A percentile compares a stretch with the other conserved stretches of the same genome.
Evolutionary conservation across 306 rosid genomes (phyloP).

Genomic region (Castanea sativa): DNA sequence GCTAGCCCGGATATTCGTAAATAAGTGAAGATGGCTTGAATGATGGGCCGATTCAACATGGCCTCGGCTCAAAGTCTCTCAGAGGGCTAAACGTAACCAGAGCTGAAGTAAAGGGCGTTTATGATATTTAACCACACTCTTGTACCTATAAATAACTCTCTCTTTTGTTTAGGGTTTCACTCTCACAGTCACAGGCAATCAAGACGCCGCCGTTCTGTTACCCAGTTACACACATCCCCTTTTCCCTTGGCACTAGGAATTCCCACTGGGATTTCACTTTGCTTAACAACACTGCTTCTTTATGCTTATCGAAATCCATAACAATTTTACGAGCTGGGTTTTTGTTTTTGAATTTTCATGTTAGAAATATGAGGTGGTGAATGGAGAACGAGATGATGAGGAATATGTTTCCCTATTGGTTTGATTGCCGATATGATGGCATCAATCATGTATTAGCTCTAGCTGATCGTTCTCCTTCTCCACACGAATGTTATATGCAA

Average conservation of each 20-base stretch:
- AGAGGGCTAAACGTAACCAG: too few species aligned
- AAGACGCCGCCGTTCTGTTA: background rate
- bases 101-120: background rate
- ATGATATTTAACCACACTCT: background rate
- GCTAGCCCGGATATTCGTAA: too few species aligned
- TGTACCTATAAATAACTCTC: background rate
- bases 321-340: too few species aligned
- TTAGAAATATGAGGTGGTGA: background rate
- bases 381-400: constrained; percentile 41
- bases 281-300: background rate
- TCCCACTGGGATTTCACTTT: background rate
- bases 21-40: too few species aligned
- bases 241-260: too few species aligned
- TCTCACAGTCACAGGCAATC: too few species aligned
- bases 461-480: constrained; percentile 38
- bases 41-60: too few species aligned
- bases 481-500: too few species aligned
- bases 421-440: constrained; percentile 52
- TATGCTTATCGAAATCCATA: background rate
- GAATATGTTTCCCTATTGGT: constrained; percentile 52
- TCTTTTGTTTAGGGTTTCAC: constrained; percentile 7
- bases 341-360: background rate
- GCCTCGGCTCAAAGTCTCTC: too few species aligned
- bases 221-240: too few species aligned
- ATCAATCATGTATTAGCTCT: constrained; percentile 45